A percentile compares a stretch with the other conserved stretches of the same genome.
phyloP scores from a whole-genome alignment of 2,329 filamentous ascomycete genomes.

The Talaromyces sp. region DNA sequence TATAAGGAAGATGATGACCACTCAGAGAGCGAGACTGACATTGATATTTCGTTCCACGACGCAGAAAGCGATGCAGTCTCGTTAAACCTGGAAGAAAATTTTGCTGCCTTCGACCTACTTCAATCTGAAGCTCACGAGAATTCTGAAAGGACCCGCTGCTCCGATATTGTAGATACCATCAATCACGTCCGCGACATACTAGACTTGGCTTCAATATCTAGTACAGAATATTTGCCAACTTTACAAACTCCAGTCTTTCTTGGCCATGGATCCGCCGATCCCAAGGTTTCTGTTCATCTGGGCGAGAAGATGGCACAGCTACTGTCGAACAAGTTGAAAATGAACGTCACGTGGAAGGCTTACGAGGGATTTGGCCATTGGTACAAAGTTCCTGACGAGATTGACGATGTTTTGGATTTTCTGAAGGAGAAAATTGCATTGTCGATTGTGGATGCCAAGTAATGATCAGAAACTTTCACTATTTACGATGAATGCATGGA shows the following conservation, averaged over 20 bases:
- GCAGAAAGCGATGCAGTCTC: not conserved
- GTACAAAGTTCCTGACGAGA: constrained; percentile 49
- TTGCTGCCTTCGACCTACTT: not conserved
- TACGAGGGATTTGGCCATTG: constrained; percentile 48
- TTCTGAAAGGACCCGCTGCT: not conserved
- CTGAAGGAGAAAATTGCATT: constrained; percentile 22
- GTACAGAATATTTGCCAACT: not conserved
- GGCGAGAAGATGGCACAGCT: constrained; percentile 9
- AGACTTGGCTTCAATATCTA: not conserved
- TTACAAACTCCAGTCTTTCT: not conserved
- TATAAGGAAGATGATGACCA: not conserved
- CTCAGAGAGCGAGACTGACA: not conserved
- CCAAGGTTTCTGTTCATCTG: not conserved
- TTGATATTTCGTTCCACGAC: not conserved
- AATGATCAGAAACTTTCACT: not conserved
- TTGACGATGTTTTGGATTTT: constrained; percentile 46
- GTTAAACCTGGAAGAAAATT: not conserved
- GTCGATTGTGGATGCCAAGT: not conserved
- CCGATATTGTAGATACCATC: not conserved
- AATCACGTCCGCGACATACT: not conserved
- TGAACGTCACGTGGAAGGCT: constrained; percentile 32
- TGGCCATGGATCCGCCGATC: not conserved
- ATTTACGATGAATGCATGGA: not conserved
- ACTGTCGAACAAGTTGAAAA: constrained; percentile 1
- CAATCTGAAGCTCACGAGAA: not conserved